A percentile compares a stretch with the other conserved stretches of the same genome.
phyloP scores from a whole-genome alignment of 2,329 filamentous ascomycete genomes.

The Pseudogymnoascus sp. region DNA sequence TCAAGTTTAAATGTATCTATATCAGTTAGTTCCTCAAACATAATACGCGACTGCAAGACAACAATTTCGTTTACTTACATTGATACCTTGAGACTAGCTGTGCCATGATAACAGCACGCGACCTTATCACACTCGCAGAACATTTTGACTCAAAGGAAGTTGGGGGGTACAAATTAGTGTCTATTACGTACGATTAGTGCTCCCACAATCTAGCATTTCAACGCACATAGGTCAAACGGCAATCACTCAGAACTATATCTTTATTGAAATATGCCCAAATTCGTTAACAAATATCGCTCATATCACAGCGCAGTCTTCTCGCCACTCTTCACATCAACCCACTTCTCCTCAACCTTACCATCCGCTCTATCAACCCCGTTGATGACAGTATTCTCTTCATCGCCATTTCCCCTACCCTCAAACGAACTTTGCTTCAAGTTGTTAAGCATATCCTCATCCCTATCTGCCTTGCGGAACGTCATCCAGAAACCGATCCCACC shows the following conservation, averaged over 20 bases:
- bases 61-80: background rate
- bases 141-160: background rate
- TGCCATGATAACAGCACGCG: background rate
- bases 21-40: background rate
- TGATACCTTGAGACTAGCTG: background rate
- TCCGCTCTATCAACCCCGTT: background rate
- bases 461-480: constrained; percentile 56
- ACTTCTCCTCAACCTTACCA: background rate
- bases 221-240: background rate
- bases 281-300: background rate
- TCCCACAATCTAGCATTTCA: background rate
- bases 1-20: background rate
- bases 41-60: background rate
- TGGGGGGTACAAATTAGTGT: background rate
- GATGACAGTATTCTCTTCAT: constrained; percentile 15
- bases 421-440: constrained; percentile 34
- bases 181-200: too few species aligned
- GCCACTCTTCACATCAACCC: background rate
- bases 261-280: background rate
- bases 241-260: background rate
- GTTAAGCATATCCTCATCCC: constrained; percentile 61
- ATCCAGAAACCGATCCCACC: constrained; percentile 62
- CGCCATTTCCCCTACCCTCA: constrained; percentile 16
- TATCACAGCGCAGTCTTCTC: background rate
- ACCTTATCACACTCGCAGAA: background rate